Percentiles rank a stretch among this genome's conserved stretches.
Evolutionary conservation across 495 filamentous ascomycete species (phyloP).

Genomic region (Podospora tetraspora): DNA sequence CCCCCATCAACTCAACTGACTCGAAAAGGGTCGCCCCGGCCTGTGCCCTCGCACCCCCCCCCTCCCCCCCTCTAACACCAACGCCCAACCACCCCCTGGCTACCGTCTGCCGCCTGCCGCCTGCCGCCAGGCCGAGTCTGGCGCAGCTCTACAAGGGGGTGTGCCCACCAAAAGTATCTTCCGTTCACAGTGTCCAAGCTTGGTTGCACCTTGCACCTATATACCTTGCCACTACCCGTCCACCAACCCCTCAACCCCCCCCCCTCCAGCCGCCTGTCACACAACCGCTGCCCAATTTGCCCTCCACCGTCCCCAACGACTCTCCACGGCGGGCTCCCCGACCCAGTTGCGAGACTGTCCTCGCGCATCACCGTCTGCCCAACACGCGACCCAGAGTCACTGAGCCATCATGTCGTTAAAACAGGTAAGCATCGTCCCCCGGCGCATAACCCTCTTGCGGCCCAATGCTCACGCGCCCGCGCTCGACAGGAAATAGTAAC

Average conservation of each 20-base stretch:
- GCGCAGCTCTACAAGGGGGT: slow-evolving; percentile 7
- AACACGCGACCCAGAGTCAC: slow-evolving; percentile 5
- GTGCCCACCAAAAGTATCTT: not conserved
- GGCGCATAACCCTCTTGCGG: not conserved
- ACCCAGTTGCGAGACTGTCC: slow-evolving; percentile 9
- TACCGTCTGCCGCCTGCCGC: slow-evolving; percentile 12
- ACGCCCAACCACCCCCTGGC: not conserved
- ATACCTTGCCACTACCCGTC: slow-evolving; percentile 18
- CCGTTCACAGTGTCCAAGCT: not conserved
- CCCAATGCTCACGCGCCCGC: slow-evolving; percentile 2
- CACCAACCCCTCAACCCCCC: slow-evolving; percentile 24
- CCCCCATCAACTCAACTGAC: slow-evolving; percentile 18
- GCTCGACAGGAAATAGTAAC: slow-evolving; percentile 87
- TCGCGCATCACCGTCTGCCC: slow-evolving; percentile 2
- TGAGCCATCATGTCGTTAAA: slow-evolving; percentile 63
- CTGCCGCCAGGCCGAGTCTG: slow-evolving; percentile 24
- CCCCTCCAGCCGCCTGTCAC: slow-evolving; percentile 15
- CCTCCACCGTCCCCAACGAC: slow-evolving; percentile 6
- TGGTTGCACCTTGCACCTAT: slow-evolving; percentile 15
- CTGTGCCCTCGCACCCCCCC: slow-evolving; percentile 21
- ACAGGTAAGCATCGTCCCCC: slow-evolving; percentile 49
- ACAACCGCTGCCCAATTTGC: slow-evolving; percentile 23
- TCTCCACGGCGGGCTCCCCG: not conserved
- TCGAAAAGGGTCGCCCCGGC: slow-evolving; percentile 14
- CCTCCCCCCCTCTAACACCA: not conserved